Evolutionary conservation across 2,329 filamentous ascomycete genomes (phyloP), one percentile per base, ranked within the genome.

Genomic region (Monosporascus sp.): DNA sequence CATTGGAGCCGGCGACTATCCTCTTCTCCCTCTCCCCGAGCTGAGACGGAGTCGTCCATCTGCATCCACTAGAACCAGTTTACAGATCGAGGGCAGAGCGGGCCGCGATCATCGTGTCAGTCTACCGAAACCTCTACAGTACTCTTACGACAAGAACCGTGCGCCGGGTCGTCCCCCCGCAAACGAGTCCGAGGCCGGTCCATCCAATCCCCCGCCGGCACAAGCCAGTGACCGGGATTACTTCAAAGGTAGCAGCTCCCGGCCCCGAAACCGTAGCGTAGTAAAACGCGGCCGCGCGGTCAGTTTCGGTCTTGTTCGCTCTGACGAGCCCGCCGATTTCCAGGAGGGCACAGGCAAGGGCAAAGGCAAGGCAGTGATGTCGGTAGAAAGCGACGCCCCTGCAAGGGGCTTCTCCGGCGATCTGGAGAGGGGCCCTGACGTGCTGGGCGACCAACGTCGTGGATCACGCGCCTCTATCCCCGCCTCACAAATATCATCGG

Each of bases 401-500:
- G 51, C 48, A 52, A 67, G 70, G 53, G 68, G 70, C 39, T 79
- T 72, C 58, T 74, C 76, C n/a, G 71, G 70, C 54, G 81, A 84
- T 58, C 67, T 84, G 44, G 81, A 84, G 61, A 74, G 79, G 41
- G 81, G 81, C 0, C 77, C 75, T 1, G 77, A 77, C 50, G 64
- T 71, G 2, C 63, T 74, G 50, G 67, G 73, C 48, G 71, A 68
- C 1, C 74, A 77, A 17, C 67, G 71, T 35, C 66, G 64, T 55
- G 57, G 59, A 50, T 83, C 80, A 11, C 78, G 73, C 44, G 65
- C 72, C 20, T 81, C 79, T 4, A 67, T 73, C 43, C 72, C 76
- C 1, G 78, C 78, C 37, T 81, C 80, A 1, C 75, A 76, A 52
- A 68, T 82, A 20, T 83, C 80, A 0, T 82, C 80, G 7, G 77